Base-by-base conservation (phyloP, 352 stramenopile genomes). In the Globisporangium emineosum region DNA sequence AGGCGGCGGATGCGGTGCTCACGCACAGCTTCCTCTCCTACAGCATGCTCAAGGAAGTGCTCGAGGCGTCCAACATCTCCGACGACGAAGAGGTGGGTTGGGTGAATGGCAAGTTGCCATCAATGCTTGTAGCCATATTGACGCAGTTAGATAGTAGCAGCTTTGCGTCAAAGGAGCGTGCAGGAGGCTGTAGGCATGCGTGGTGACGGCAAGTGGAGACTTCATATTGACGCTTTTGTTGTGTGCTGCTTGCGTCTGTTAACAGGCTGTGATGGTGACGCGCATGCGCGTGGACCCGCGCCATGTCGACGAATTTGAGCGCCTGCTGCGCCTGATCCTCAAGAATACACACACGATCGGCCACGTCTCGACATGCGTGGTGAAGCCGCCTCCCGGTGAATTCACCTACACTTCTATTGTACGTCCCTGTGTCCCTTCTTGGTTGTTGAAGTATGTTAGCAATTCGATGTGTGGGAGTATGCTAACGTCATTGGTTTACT, bases 371-470 rank as follows among this genome's bases (percentile, higher is more conserved):
- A 93, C 84, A 30, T 91, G 82, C 49, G 84, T 93, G 12, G 84
- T 93, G 60, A 89, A 89, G 64, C 84, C 84, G 0, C 80, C 82
- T 21, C 79, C 73, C 1, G 84, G 82, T 54, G 81, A 91, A 55
- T 87, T 81, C 68, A 93, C 82, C 5, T 93, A 93, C 72, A 93
- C 84, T 37, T 93, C 84, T 5, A 91, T 93, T 32, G 84, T 93
- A 76, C 68, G 80, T 12, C 17, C 12, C 5, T 42, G 12, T 12
- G 35, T 12, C 15, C 35, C 80, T 32, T 60, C 47, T 27, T 50
- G n/a, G n/a, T n/a, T n/a, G n/a, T n/a, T n/a, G n/a, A n/a, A n/a
- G n/a, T n/a, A 10, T 49, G 25, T 17, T 19, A 23, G 25, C 2
- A 5, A 64, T 42, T 42, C 10, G 4, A 19, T 42, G 35, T 4